Percentiles rank a stretch among this genome's conserved stretches.
These are phyloP conservation scores for Aspergillus awamori DNA, from an alignment of 2,329 filamentous ascomycete genomes.

Conservation along the genomic window DNA sequence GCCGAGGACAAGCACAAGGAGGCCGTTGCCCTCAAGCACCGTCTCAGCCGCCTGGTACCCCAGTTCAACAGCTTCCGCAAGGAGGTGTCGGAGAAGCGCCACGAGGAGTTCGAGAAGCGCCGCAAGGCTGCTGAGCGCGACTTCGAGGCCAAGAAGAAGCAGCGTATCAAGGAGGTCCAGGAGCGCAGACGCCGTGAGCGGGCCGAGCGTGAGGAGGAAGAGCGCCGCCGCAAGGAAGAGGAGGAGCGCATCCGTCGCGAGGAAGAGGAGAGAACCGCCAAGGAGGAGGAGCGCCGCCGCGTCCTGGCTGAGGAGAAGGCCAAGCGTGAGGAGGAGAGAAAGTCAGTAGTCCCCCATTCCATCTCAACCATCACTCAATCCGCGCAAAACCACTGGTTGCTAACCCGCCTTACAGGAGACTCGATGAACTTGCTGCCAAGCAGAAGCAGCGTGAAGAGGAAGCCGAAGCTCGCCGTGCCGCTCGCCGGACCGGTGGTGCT, in stretches of 20 bases:
- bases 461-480: conserved; percentile 73
- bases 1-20: conserved; percentile 87
- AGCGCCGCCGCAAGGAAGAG: conserved; percentile 76
- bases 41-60: conserved; percentile 81
- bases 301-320: conserved; percentile 72
- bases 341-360: conserved; percentile 46
- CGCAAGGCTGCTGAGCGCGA: conserved; percentile 90
- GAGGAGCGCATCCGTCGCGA: conserved; percentile 80
- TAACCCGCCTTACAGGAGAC: conserved; percentile 54
- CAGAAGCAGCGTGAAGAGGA: conserved; percentile 88
- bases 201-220: conserved; percentile 80
- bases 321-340: conserved; percentile 61
- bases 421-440: conserved; percentile 63
- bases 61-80: conserved; percentile 81
- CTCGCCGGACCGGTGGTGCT: conserved; percentile 59
- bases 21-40: conserved; percentile 90
- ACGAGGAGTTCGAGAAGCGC: conserved; percentile 94
- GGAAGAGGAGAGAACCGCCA: conserved; percentile 79
- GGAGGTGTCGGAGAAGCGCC: conserved; percentile 80
- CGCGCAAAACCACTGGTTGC: conserved; percentile 15
- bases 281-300: conserved; percentile 77
- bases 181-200: conserved; percentile 82
- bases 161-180: conserved; percentile 83
- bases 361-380: background rate
- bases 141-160: conserved; percentile 85